A percentile compares a stretch with the other conserved stretches of the same genome.
Evolutionary conservation across 257 asterid genomes (phyloP).

Genomic region (Mitragyna speciosa): DNA sequence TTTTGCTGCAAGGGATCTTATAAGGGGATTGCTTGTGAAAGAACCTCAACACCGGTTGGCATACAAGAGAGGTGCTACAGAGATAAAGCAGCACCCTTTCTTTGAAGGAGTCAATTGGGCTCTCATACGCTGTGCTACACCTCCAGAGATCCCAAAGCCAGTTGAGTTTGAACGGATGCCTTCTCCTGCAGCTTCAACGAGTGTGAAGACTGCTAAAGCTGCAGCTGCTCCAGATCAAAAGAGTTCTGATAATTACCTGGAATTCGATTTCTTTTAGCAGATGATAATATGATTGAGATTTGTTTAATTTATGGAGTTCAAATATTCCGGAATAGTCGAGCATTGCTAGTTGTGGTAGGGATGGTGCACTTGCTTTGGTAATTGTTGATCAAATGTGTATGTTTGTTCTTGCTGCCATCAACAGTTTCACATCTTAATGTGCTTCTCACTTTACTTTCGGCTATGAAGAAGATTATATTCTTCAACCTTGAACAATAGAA

Average conservation of each 20-base stretch:
- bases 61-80: constrained; percentile 47
- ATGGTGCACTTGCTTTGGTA: neutral
- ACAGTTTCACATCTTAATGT: neutral
- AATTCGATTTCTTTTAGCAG: constrained; percentile 46
- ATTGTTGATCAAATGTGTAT: neutral
- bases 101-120: constrained; percentile 54
- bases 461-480: neutral
- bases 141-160: constrained; percentile 45
- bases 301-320: constrained; percentile 10
- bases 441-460: neutral
- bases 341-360: constrained; percentile 17
- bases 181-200: constrained; percentile 22
- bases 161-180: constrained; percentile 30
- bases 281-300: constrained; percentile 5
- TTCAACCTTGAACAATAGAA: neutral
- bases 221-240: constrained; percentile 24
- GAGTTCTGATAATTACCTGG: constrained; percentile 36
- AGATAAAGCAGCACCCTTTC: constrained; percentile 49
- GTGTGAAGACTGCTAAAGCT: constrained; percentile 24
- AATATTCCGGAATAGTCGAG: constrained; percentile 4
- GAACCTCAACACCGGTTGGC: constrained; percentile 48
- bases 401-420: constrained; percentile 5
- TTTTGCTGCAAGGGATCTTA: constrained; percentile 45
- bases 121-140: constrained; percentile 43
- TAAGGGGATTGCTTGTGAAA: constrained; percentile 42